These are phyloP conservation scores for Ophiostoma sp. DNA, from an alignment of 2,329 filamentous ascomycete species.

Conservation along the genomic window DNA sequence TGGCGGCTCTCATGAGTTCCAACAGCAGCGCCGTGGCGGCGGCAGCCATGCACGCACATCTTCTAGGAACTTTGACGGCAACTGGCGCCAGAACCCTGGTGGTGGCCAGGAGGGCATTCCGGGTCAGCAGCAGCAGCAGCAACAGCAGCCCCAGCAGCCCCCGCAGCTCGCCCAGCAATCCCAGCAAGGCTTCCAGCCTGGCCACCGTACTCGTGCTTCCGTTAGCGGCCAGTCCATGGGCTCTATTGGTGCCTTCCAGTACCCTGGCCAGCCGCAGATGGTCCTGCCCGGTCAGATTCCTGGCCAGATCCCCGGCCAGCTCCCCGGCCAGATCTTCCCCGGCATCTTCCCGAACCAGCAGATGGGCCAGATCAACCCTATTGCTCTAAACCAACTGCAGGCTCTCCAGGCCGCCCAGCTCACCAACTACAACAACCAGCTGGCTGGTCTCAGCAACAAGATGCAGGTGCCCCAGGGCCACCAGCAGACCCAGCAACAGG, in stretches of 20 bases:
- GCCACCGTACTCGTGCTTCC: slow-evolving; percentile 79
- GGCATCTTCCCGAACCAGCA: slow-evolving; percentile 4
- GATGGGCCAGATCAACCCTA: slow-evolving; percentile 69
- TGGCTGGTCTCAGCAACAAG: slow-evolving; percentile 61
- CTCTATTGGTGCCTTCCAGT: slow-evolving; percentile 81
- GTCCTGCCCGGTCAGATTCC: slow-evolving; percentile 57
- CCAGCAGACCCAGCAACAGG: slow-evolving; percentile 64
- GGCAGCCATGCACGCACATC: slow-evolving; percentile 72
- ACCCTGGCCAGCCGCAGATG: slow-evolving; percentile 78
- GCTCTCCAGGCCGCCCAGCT: slow-evolving; percentile 63
- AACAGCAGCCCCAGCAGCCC: slow-evolving; percentile 40
- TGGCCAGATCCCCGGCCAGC: not conserved
- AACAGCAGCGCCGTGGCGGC: slow-evolving; percentile 62
- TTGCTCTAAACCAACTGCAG: slow-evolving; percentile 84
- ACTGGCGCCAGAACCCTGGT: slow-evolving; percentile 61
- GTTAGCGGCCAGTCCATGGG: slow-evolving; percentile 80
- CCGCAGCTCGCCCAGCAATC: slow-evolving; percentile 45
- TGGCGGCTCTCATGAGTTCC: slow-evolving; percentile 53
- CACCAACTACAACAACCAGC: slow-evolving; percentile 67
- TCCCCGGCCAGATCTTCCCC: slow-evolving; percentile 33
- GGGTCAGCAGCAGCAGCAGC: slow-evolving; percentile 33
- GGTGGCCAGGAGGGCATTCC: not conserved
- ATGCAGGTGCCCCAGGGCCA: slow-evolving; percentile 68
- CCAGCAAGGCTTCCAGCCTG: slow-evolving; percentile 70
- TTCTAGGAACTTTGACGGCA: slow-evolving; percentile 94